These are phyloP conservation scores for Pseudogymnoascus sp. DNA, from an alignment of 2,329 filamentous ascomycete genomes.

Conservation along the genomic window DNA sequence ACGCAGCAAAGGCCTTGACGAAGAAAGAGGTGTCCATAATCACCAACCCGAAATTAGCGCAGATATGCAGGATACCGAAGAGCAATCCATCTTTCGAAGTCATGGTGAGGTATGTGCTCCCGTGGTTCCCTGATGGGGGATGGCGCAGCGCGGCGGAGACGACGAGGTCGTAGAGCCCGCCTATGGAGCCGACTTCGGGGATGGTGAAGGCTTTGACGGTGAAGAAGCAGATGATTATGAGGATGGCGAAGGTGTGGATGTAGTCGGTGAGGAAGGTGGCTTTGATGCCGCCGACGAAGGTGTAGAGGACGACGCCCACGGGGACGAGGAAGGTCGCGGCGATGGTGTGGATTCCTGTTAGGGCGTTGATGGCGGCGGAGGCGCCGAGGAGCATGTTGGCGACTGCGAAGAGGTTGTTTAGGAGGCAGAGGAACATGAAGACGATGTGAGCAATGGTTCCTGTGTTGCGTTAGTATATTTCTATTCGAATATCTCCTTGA, in stretches of 20 bases:
- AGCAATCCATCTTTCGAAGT: slow-evolving; percentile 44
- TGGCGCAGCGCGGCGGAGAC: slow-evolving; percentile 36
- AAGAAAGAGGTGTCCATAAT: slow-evolving; percentile 49
- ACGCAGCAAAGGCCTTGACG: slow-evolving; percentile 44
- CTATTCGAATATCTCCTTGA: no score
- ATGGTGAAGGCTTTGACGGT: slow-evolving; percentile 39
- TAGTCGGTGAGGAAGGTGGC: slow-evolving; percentile 41
- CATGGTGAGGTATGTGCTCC: slow-evolving; percentile 50
- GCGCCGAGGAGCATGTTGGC: slow-evolving; percentile 46
- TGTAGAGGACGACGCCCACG: slow-evolving; percentile 34
- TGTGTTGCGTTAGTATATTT: slow-evolving; percentile 10
- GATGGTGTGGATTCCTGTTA: slow-evolving; percentile 43
- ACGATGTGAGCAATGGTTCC: slow-evolving; percentile 40
- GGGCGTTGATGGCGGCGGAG: slow-evolving; percentile 34
- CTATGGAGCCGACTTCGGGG: slow-evolving; percentile 41
- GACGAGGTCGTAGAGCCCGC: slow-evolving; percentile 43
- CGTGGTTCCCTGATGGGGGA: slow-evolving; percentile 44
- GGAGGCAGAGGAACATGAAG: slow-evolving; percentile 43
- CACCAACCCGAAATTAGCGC: slow-evolving; percentile 44
- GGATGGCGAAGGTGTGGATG: slow-evolving; percentile 47
- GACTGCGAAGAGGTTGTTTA: slow-evolving; percentile 47
- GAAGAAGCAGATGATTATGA: slow-evolving; percentile 45
- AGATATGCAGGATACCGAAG: slow-evolving; percentile 42
- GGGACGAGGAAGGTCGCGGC: slow-evolving; percentile 41
- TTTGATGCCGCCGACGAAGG: slow-evolving; percentile 35